Evolutionary conservation across 805 yeast species (phyloP).

Genomic region (Barnettozyma californica): DNA sequence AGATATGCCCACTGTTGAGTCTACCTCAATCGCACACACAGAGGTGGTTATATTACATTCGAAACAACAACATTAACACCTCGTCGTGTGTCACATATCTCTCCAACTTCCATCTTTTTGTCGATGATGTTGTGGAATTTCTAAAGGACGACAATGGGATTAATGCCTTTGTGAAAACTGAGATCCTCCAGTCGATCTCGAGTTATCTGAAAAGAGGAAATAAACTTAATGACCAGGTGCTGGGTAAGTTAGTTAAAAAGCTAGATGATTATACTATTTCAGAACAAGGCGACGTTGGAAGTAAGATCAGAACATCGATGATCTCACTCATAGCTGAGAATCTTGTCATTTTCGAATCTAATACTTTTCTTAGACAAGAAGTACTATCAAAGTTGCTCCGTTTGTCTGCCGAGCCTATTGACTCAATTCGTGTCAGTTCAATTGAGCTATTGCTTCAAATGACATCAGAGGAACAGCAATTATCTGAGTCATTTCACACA

Average conservation of each 20-base stretch:
- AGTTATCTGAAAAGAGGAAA: conserved; percentile 3
- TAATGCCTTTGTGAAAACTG: conserved; percentile 14
- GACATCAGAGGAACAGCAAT: conserved; percentile 16
- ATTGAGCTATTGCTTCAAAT: conserved; percentile 31
- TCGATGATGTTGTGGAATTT: conserved; percentile 10
- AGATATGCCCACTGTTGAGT: conserved; percentile 12
- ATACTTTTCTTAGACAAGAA: conserved; percentile 6
- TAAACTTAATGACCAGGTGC: background rate
- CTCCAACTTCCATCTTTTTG: conserved; percentile 6
- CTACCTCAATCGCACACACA: conserved; percentile 10
- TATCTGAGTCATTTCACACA: conserved; percentile 5
- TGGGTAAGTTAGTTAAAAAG: conserved; percentile 27
- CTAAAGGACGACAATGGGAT: conserved; percentile 22
- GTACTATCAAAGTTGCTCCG: conserved; percentile 41
- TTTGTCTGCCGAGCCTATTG: conserved; percentile 60
- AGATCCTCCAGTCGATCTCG: conserved; percentile 16
- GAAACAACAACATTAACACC: conserved; percentile 33
- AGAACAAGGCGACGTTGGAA: conserved; percentile 90
- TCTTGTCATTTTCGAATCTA: conserved; percentile 10
- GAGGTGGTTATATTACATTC: conserved; percentile 35
- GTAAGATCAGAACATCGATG: conserved; percentile 54
- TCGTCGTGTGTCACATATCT: conserved; percentile 33
- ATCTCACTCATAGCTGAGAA: conserved; percentile 35
- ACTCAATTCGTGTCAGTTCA: conserved; percentile 42
- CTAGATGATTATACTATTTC: conserved; percentile 76